phyloP scores from a whole-genome alignment of 1,284 basidiomycete species.

The Afroboletus lepidellus region DNA sequence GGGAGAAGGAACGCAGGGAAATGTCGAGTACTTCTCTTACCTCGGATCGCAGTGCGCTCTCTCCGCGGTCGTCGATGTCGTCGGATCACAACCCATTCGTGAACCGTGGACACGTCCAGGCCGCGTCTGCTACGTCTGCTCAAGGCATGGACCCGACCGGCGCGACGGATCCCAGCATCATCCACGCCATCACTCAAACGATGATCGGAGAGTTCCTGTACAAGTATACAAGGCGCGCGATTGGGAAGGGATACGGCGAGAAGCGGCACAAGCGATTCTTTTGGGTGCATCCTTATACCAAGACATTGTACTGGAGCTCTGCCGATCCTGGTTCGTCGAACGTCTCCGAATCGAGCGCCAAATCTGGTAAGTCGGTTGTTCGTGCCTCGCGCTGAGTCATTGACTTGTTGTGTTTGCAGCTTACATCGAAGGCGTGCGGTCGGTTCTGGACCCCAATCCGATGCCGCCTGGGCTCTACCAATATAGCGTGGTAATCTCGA shows the following conservation, averaged over 20 bases:
- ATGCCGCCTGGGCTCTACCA: constrained; percentile 91
- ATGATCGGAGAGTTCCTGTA: constrained; percentile 99
- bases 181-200: constrained; percentile 97
- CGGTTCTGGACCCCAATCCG: constrained; percentile 89
- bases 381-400: constrained; percentile 10
- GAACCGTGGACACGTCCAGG: constrained; percentile 36
- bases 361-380: constrained; percentile 78
- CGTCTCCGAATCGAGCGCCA: constrained; percentile 89
- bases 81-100: constrained; percentile 60
- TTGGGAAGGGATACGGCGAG: constrained; percentile 90
- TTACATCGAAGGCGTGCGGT: constrained; percentile 91
- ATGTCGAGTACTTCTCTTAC: constrained; percentile 63
- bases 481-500: constrained; percentile 91
- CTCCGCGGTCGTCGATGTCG: constrained; percentile 75
- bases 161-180: constrained; percentile 80
- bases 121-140: constrained; percentile 40
- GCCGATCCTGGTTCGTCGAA: constrained; percentile 88
- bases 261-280: constrained; percentile 95
- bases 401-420: constrained; percentile 49
- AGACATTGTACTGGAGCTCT: constrained; percentile 96
- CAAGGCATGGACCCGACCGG: constrained; percentile 25
- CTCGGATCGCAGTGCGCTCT: constrained; percentile 62
- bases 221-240: constrained; percentile 93
- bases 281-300: constrained; percentile 99
- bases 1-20: constrained; percentile 52